Base-by-base conservation (phyloP, 139 green algal genomes). In the Edaphochlamys debaryana region DNA sequence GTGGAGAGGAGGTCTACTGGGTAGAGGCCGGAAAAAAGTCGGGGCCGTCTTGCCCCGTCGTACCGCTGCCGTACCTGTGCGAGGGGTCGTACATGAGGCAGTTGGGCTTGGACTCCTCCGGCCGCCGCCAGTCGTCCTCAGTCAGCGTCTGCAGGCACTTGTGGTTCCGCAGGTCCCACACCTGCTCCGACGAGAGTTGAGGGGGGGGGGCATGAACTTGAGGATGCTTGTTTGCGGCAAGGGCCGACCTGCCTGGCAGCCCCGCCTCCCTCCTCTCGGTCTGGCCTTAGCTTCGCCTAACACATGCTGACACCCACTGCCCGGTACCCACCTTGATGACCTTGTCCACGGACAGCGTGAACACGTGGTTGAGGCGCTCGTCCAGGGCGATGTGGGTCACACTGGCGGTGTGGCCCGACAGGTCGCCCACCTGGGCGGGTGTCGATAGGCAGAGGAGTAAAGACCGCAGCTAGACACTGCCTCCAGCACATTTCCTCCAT, bases 151-250 rank as follows among this genome's bases (percentile, higher is more conserved):
- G 94, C 34, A 96, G 79, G 79, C 94, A 97, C 41, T 89, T 89
- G 79, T 96, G 91, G 82, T 93, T 97, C 36, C 94, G 90, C 45
- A 97, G 82, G 88, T 97, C 94, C 94, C 94, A 97, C 29, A 95
- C 79, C 82, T 93, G 83, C 13, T n/a, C n/a, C 45, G 17, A 45
- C 30, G 40, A 1, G 42, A 27, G 17, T 42, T n/a, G 15, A 30
- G 76, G 60, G 37, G 70, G 29, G 34, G 42, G 45, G 32, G 48
- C 15, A 15, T 54, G 48, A 15, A 15, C 48, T 9, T 54, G 48
- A 48, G 56, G 48, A 41, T 45, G 11, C 23, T 71, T 71, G 34
- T 50, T 9, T n/a, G 66, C 20, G 22, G 15, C n/a, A n/a, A n/a
- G n/a, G n/a, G n/a, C n/a, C n/a, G n/a, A n/a, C n/a, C n/a, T n/a